Percentiles rank a stretch among this genome's conserved stretches.
These are phyloP conservation scores for Aquanectria penicillioides DNA, from an alignment of 2,329 filamentous ascomycete species.

Conservation along the genomic window DNA sequence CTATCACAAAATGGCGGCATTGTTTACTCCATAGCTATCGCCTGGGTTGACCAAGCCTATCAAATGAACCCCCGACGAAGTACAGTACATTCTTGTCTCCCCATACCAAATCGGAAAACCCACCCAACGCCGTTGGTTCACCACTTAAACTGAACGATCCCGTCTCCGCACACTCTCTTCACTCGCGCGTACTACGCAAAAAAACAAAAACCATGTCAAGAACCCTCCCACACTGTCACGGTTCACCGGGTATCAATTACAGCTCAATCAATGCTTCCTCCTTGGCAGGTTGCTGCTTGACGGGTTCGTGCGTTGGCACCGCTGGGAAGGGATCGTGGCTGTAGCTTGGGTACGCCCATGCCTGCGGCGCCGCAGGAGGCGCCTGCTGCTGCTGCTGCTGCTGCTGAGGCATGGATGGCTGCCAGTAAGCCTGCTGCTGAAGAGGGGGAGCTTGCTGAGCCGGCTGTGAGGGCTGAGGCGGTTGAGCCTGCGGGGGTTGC, in stretches of 20 bases:
- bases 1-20: conserved; percentile 16
- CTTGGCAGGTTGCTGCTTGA: conserved; percentile 60
- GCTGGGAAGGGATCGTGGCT: conserved; percentile 72
- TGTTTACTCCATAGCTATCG: conserved; percentile 2
- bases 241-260: conserved; percentile 47
- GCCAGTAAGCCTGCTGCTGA: conserved; percentile 50
- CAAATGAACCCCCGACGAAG: conserved; percentile 11
- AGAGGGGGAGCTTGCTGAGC: conserved; percentile 43
- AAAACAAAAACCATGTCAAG: background rate
- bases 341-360: conserved; percentile 61
- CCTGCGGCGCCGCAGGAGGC: conserved; percentile 50
- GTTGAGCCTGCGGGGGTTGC: conserved; percentile 33
- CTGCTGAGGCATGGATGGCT: conserved; percentile 46
- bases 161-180: conserved; percentile 2
- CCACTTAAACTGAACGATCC: conserved; percentile 17
- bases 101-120: conserved; percentile 15
- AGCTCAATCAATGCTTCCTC: conserved; percentile 87
- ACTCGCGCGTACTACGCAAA: conserved; percentile 4
- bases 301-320: conserved; percentile 59
- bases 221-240: background rate
- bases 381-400: conserved; percentile 45
- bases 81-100: conserved; percentile 25
- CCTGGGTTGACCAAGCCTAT: conserved; percentile 15
- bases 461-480: conserved; percentile 50
- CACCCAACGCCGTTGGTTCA: conserved; percentile 23